Conservation (phyloP, 164 flowering plant species). For the Liriodendron chinense region DNA sequence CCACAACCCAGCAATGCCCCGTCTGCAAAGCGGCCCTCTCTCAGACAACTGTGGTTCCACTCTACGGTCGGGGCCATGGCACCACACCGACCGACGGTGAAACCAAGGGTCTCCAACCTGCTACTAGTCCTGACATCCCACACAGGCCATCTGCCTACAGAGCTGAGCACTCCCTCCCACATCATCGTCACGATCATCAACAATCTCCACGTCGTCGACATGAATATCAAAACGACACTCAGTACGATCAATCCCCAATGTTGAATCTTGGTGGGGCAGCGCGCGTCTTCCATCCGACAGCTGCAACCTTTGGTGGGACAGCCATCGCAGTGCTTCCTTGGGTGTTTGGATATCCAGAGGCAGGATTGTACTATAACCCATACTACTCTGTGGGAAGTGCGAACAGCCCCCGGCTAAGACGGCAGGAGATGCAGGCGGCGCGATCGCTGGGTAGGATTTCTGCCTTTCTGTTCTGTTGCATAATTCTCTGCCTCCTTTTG, state of each 20-base stretch:
- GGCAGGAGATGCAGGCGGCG: slow-evolving; percentile 40
- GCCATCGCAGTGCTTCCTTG: slow-evolving; percentile 33
- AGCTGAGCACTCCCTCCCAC: slow-evolving; percentile 16
- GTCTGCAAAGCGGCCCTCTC: slow-evolving; percentile 65
- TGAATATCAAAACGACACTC: slow-evolving; percentile 2
- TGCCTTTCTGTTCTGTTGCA: slow-evolving; percentile 46
- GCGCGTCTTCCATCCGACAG: neutral
- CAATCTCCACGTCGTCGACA: neutral
- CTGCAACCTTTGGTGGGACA: slow-evolving; percentile 53
- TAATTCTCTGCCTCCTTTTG: slow-evolving; percentile 43
- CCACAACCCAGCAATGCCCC: slow-evolving; percentile 51
- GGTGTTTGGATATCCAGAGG: slow-evolving; percentile 41
- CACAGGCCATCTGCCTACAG: slow-evolving; percentile 6
- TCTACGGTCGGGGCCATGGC: slow-evolving; percentile 52
- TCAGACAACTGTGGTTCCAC: slow-evolving; percentile 49
- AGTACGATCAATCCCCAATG: neutral
- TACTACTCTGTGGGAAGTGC: slow-evolving; percentile 21
- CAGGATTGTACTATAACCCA: slow-evolving; percentile 31
- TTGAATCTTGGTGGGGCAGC: neutral
- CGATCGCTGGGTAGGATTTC: slow-evolving; percentile 44
- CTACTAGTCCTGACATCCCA: slow-evolving; percentile 9
- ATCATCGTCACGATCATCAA: slow-evolving; percentile 15
- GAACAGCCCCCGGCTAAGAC: slow-evolving; percentile 31
- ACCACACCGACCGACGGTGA: neutral
- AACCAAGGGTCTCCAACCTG: slow-evolving; percentile 48